phyloP scores from a whole-genome alignment of 2,329 filamentous ascomycete genomes.

The Cordyceps javanica region DNA sequence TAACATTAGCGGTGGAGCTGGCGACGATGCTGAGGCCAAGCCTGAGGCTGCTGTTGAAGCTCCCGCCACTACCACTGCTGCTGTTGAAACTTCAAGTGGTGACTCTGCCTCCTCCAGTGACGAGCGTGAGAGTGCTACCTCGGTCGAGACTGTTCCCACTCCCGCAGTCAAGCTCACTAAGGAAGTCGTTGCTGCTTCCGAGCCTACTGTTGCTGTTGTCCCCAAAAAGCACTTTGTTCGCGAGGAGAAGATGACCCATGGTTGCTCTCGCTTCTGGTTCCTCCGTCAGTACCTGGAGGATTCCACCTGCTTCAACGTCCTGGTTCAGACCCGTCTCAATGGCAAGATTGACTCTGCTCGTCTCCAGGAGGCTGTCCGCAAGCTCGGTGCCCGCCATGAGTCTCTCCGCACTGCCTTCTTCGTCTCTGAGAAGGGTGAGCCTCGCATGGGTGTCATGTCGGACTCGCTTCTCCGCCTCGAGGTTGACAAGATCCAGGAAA shows the following conservation, averaged over 20 bases:
- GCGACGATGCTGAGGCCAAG: slow-evolving; percentile 22
- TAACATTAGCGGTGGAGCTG: slow-evolving; percentile 7
- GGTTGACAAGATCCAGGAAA: slow-evolving; percentile 16
- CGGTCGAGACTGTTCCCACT: slow-evolving; percentile 3
- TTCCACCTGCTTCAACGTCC: slow-evolving; percentile 14
- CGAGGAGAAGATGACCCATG: slow-evolving; percentile 12
- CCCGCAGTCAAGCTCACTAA: neutral
- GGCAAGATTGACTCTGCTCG: slow-evolving; percentile 15
- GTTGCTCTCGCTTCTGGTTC: slow-evolving; percentile 14
- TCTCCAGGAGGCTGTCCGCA: slow-evolving; percentile 15
- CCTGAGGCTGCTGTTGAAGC: slow-evolving; percentile 21
- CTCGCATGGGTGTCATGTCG: slow-evolving; percentile 21
- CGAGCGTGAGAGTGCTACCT: slow-evolving; percentile 9
- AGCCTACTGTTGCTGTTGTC: slow-evolving; percentile 1
- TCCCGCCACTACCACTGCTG: slow-evolving; percentile 12
- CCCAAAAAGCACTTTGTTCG: slow-evolving; percentile 10
- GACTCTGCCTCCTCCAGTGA: slow-evolving; percentile 9
- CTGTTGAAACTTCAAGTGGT: slow-evolving; percentile 20
- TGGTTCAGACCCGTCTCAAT: slow-evolving; percentile 12
- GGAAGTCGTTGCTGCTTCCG: slow-evolving; percentile 2
- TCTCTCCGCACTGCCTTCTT: slow-evolving; percentile 19
- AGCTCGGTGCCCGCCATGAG: slow-evolving; percentile 18
- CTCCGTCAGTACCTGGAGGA: slow-evolving; percentile 15
- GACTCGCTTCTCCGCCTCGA: slow-evolving; percentile 24
- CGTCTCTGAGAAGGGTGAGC: slow-evolving; percentile 14